These are phyloP conservation scores for Lanzia echinophila DNA, from an alignment of 2,329 filamentous ascomycete species.

Conservation along the genomic window DNA sequence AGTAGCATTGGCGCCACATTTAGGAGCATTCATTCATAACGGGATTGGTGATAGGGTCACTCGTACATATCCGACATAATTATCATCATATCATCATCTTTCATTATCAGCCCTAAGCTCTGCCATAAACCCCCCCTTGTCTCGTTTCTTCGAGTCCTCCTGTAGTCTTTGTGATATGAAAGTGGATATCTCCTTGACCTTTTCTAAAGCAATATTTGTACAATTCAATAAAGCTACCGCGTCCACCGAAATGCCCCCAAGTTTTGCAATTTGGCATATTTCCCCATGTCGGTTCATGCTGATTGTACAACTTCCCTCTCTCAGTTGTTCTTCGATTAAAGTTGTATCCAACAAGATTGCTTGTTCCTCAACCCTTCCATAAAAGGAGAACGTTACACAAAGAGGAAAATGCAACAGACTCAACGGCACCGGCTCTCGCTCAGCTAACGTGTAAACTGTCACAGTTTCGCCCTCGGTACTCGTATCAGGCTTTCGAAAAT, in stretches of 20 bases:
- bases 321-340: constrained; percentile 68
- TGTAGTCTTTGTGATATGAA: constrained; percentile 67
- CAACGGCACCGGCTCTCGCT: constrained; percentile 83
- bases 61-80: constrained; percentile 32
- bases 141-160: constrained; percentile 69
- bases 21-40: neutral
- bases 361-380: constrained; percentile 55
- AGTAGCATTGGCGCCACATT: constrained; percentile 4
- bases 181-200: constrained; percentile 72
- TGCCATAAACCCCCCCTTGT: constrained; percentile 71
- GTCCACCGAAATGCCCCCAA: constrained; percentile 77
- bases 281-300: constrained; percentile 41
- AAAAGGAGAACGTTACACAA: constrained; percentile 85
- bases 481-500: constrained; percentile 87
- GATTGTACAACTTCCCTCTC: constrained; percentile 68
- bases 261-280: constrained; percentile 59
- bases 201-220: constrained; percentile 65
- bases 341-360: constrained; percentile 66
- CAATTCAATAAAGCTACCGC: constrained; percentile 72
- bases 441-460: constrained; percentile 74
- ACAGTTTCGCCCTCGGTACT: constrained; percentile 77
- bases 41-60: neutral
- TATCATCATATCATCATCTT: constrained; percentile 33
- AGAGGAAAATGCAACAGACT: constrained; percentile 90
- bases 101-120: constrained; percentile 78